Evolutionary conservation across 2,329 filamentous ascomycete species (phyloP), one percentile per base, ranked within the genome.

Genomic region (Fonsecaea monophora): DNA sequence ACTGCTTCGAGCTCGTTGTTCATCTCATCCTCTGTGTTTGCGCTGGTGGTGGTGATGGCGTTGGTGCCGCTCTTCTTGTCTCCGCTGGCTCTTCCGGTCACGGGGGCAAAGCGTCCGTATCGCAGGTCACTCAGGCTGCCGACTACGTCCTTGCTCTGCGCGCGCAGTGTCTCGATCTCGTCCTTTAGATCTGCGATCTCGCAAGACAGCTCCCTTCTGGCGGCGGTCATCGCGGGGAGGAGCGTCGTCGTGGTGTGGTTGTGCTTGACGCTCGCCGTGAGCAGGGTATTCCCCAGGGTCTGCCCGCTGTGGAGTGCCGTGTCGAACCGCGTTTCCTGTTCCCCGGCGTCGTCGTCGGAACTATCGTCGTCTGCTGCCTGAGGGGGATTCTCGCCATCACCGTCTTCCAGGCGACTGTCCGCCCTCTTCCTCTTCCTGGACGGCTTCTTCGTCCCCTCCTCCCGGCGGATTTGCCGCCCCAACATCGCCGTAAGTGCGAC

Each of bases 51-150:
- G 4, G 32, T 9, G 10, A 25, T 3, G 32, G 32, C 32, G 37
- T 15, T 56, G 10, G 13, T n/a, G 32, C 53, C 18, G 37, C 32
- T n/a, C 42, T 38, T 56, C 35, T 35, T 13, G 25, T 54, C 54
- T n/a, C 53, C 37, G 18, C 42, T 48, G 5, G 10, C 38, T 15
- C 64, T 54, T 3, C 10, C 56, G 9, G 35, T 25, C 4, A 30
- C 54, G 15, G 53, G 58, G 9, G 42, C 53, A 65, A 95, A 85
- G 63, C 88, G 89, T 42, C 93, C 92, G 74, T 95, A 94, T 54
- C 91, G 88, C 63, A 96, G 82, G 78, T 96, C 92, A 77, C 92
- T 96, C 76, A 97, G 81, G 56, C 86, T 87, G 37, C 90, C 90
- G 15, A 95, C 85, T 0, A 85, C 89, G 64, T 87, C 84, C 70